phyloP scores from a whole-genome alignment of 148 eudicot species.

The Camellia lanceoleosa region DNA sequence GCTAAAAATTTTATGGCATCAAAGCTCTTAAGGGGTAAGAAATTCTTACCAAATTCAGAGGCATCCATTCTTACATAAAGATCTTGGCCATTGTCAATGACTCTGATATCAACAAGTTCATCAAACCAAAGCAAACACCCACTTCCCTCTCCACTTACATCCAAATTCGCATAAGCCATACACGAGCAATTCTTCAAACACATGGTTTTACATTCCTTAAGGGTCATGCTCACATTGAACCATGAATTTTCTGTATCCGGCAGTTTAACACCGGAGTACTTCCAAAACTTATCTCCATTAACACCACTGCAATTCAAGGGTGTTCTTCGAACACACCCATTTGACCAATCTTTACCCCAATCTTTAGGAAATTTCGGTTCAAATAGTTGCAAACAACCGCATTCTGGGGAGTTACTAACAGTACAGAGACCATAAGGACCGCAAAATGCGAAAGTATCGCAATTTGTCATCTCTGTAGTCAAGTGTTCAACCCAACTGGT shows the following conservation, averaged over 20 bases:
- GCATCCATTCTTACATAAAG: slow-evolving; percentile 25
- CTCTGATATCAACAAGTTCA: slow-evolving; percentile 20
- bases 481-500: slow-evolving; percentile 22
- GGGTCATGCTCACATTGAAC: slow-evolving; percentile 15
- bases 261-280: slow-evolving; percentile 17
- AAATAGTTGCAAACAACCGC: slow-evolving; percentile 28
- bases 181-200: slow-evolving; percentile 28
- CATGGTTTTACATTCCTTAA: slow-evolving; percentile 15
- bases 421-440: slow-evolving; percentile 33
- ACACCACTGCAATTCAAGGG: slow-evolving; percentile 15
- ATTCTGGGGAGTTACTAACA: slow-evolving; percentile 4
- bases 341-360: slow-evolving; percentile 25
- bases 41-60: slow-evolving; percentile 29
- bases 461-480: slow-evolving; percentile 18
- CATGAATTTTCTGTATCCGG: slow-evolving; percentile 20
- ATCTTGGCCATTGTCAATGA: slow-evolving; percentile 18
- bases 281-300: slow-evolving; percentile 22
- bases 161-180: slow-evolving; percentile 23
- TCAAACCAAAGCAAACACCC: slow-evolving; percentile 33
- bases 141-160: slow-evolving; percentile 13
- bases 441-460: slow-evolving; percentile 29
- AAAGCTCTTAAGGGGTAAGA: neutral
- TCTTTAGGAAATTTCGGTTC: slow-evolving; percentile 17
- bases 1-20: no score
- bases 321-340: slow-evolving; percentile 30